Conservation (phyloP, 2,329 filamentous ascomycete species). For the Fusarium azukiicola region DNA sequence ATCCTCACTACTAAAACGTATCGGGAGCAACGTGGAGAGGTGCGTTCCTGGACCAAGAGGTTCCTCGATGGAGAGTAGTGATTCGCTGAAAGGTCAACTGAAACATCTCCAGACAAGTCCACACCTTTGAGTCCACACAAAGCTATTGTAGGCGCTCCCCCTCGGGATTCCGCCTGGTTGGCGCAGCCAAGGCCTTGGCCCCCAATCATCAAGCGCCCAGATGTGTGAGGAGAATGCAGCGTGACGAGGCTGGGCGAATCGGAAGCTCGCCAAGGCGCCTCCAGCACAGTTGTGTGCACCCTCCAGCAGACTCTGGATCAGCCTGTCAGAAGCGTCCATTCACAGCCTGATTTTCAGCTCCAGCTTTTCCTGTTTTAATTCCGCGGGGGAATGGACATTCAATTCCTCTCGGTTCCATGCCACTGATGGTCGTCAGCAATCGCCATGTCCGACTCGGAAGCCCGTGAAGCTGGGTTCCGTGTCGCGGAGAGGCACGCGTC, state of each 20-base stretch:
- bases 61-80: background rate
- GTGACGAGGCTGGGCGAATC: conserved; percentile 2
- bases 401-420: background rate
- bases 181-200: background rate
- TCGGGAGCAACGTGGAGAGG: background rate
- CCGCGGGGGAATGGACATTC: background rate
- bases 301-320: background rate
- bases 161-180: background rate
- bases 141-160: background rate
- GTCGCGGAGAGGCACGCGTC: no score
- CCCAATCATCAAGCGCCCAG: conserved; percentile 19
- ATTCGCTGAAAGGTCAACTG: background rate
- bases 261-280: conserved; percentile 5
- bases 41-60: background rate
- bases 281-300: conserved; percentile 9
- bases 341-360: conserved; percentile 15
- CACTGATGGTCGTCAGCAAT: background rate
- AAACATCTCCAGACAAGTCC: background rate
- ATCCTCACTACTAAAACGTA: background rate
- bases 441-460: background rate
- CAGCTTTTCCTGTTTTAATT: background rate
- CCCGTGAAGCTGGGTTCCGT: background rate
- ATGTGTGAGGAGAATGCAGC: conserved; percentile 11
- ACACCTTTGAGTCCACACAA: background rate
- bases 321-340: conserved; percentile 10